phyloP scores from a whole-genome alignment of 169 alveolate species.

The Babesia ovis region DNA sequence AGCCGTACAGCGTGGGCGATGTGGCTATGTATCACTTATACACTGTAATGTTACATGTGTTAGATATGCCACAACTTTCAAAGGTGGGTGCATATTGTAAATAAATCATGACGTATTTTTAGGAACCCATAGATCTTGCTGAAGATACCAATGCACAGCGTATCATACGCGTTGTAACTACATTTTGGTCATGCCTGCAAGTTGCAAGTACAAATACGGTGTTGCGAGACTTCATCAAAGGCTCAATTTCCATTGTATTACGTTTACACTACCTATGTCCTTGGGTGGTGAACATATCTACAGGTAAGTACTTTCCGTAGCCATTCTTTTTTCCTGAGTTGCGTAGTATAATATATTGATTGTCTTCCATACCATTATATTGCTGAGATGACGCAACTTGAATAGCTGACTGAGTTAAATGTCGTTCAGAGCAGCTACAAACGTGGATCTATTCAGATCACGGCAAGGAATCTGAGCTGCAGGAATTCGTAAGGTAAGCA shows the following conservation, averaged over 20 bases:
- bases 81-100: background rate
- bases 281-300: constrained; percentile 36
- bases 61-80: constrained; percentile 33
- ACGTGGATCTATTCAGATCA: constrained; percentile 23
- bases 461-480: constrained; percentile 2
- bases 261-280: constrained; percentile 34
- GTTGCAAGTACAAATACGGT: background rate
- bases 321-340: too few species aligned
- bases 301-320: constrained; percentile 7
- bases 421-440: constrained; percentile 12
- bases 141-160: constrained; percentile 23
- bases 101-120: background rate
- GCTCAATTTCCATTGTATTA: constrained; percentile 13
- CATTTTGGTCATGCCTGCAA: constrained; percentile 23
- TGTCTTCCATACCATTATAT: background rate
- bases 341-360: background rate
- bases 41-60: background rate
- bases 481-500: constrained; percentile 18
- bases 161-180: background rate
- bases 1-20: constrained; percentile 30
- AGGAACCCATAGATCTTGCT: constrained; percentile 1
- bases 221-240: constrained; percentile 11
- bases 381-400: background rate
- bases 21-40: constrained; percentile 42
- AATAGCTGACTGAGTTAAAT: background rate